Evolutionary conservation across 2,329 filamentous ascomycete genomes (phyloP).

Genomic region (Apiospora koreana): DNA sequence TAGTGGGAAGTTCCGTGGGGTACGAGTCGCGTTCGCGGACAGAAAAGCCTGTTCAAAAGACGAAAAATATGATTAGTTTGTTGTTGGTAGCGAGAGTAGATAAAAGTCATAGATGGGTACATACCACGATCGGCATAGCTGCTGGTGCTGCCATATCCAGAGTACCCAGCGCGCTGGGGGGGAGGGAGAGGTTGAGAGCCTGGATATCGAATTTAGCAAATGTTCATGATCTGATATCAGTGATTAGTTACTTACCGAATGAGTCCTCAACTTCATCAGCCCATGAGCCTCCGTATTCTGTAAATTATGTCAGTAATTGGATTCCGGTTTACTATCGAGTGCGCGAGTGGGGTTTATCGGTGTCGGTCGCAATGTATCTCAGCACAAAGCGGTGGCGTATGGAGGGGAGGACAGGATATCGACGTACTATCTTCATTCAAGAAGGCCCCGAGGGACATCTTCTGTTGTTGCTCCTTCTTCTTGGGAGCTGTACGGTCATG

Average conservation of each 20-base stretch:
- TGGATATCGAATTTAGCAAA: constrained; percentile 23
- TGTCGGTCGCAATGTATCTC: not conserved
- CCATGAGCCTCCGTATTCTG: constrained; percentile 77
- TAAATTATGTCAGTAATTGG: constrained; percentile 20
- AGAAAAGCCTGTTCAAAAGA: constrained; percentile 50
- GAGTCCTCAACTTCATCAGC: constrained; percentile 98
- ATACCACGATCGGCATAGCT: constrained; percentile 33
- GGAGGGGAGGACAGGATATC: constrained; percentile 25
- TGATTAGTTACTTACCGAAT: constrained; percentile 59
- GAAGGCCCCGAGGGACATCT: constrained; percentile 97
- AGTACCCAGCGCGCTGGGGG: constrained; percentile 29
- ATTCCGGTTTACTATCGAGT: not conserved
- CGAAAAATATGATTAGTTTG: constrained; percentile 16
- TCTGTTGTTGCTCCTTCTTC: constrained; percentile 84
- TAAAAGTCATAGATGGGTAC: constrained; percentile 29
- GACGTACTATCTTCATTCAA: constrained; percentile 84
- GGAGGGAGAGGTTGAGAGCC: constrained; percentile 60
- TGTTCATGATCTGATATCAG: constrained; percentile 10
- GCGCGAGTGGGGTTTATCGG: not conserved
- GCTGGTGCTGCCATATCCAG: constrained; percentile 26
- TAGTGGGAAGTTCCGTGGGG: constrained; percentile 74
- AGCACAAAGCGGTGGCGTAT: not conserved
- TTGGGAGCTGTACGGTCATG: constrained; percentile 69
- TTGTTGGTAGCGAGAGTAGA: not conserved
- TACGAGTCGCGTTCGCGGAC: constrained; percentile 79